phyloP scores from a whole-genome alignment of 495 filamentous ascomycete species.

The Xylaria telfairii region DNA sequence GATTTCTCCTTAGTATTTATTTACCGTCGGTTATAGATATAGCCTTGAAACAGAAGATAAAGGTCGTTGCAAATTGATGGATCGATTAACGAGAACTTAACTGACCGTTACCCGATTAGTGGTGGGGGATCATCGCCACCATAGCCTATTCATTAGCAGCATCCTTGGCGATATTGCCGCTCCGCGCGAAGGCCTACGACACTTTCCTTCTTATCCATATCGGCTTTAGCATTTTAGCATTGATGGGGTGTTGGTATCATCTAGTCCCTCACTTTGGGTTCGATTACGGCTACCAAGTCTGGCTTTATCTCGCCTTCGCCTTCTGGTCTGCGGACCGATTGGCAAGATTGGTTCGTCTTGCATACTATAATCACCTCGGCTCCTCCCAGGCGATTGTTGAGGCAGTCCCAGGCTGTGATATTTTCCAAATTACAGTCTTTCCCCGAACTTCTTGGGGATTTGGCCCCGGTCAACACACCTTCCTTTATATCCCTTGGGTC shows the following conservation, averaged over 20 bases:
- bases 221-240: neutral
- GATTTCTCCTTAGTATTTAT: neutral
- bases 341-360: neutral
- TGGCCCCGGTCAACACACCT: neutral
- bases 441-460: neutral
- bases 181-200: neutral
- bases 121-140: conserved; percentile 1
- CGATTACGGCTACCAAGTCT: conserved; percentile 3
- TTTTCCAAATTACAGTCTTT: neutral
- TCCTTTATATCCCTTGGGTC: neutral
- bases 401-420: neutral
- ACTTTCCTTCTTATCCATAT: neutral
- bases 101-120: neutral
- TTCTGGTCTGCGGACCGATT: neutral
- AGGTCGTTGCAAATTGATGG: neutral
- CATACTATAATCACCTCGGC: neutral
- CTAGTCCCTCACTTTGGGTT: neutral
- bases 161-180: neutral
- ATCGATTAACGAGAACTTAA: neutral
- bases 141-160: neutral
- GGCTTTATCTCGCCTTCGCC: neutral
- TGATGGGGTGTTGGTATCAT: conserved; percentile 1
- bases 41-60: neutral
- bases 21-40: neutral
- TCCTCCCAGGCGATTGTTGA: neutral